Conservation (phyloP, 2,329 filamentous ascomycete genomes). For the Epichloe scottii region DNA sequence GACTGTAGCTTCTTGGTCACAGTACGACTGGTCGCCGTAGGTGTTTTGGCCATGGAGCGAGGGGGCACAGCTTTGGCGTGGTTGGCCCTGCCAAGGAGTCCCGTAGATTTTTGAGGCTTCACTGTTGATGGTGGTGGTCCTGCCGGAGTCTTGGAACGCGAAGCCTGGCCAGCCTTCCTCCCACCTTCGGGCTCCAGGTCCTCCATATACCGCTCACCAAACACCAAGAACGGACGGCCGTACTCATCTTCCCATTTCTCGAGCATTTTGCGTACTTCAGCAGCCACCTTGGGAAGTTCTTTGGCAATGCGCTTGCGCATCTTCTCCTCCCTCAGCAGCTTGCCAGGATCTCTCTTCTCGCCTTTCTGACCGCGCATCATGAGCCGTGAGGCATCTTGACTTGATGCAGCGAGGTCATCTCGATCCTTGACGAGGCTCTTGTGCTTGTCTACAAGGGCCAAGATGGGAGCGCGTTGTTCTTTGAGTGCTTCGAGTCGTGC, state of each 20-base stretch:
- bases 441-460: constrained; percentile 75
- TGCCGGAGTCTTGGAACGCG: constrained; percentile 62
- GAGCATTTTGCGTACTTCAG: constrained; percentile 69
- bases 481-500: constrained; percentile 64
- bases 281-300: constrained; percentile 82
- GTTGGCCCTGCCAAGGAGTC: constrained; percentile 13
- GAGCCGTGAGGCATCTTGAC: constrained; percentile 85
- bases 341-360: constrained; percentile 86
- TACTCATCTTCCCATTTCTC: constrained; percentile 90
- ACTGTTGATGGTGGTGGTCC: constrained; percentile 38
- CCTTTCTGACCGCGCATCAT: constrained; percentile 88
- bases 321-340: constrained; percentile 90
- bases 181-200: constrained; percentile 55
- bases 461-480: constrained; percentile 75
- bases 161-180: constrained; percentile 38
- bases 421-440: constrained; percentile 72
- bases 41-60: constrained; percentile 40
- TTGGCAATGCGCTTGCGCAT: constrained; percentile 96
- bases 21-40: constrained; percentile 27
- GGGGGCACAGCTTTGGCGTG: constrained; percentile 22
- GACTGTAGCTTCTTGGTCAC: constrained; percentile 17
- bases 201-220: constrained; percentile 84
- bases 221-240: constrained; percentile 82
- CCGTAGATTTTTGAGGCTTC: constrained; percentile 23
- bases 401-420: constrained; percentile 77